Base-by-base conservation (phyloP, 345 rosid genomes). In the Hypericum androsaemum region DNA sequence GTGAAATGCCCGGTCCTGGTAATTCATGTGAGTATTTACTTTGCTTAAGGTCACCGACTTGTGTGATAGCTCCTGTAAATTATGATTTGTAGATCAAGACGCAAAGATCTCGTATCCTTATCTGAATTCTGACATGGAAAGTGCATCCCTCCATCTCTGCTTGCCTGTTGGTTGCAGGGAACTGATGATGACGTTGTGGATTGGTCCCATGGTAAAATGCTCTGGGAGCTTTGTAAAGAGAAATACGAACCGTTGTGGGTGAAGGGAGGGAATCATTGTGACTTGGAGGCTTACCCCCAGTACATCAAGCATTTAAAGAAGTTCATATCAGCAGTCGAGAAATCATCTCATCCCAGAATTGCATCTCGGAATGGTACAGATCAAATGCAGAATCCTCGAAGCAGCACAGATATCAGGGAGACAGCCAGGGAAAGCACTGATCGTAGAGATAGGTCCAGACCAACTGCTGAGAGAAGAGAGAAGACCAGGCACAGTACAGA, bases 231-330 rank as follows among this genome's bases (percentile, higher is more conserved):
- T 3, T 90, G 98, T 67, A 79, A 76, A 65, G 96, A 82, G 66
- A 90, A 87, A 57, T 87, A 87, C 37, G 96, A 87, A 67, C 98
- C 96, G 0, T 71, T 87, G 28, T 90, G 95, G 95, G 70, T 90
- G 56, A 82, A 79, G 76, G 96, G 89, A 66, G 98, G 98, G 51
- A 87, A 84, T 59, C 96, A 87, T 32, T 87, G 96, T 39, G 89
- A 87, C 62, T 67, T 90, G 63, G 96, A 90, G 76, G 72, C 76
- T 49, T 79, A 61, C 52, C 98, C 96, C 0, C 87, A 90, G 44
- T 90, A 87, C 63, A 80, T 87, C 53, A 90, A 68, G 65, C 96
- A 87, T 74, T 78, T 87, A 8, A 80, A 78, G 74, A 90, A 90
- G 71, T 90, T 90, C 77, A 74, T 87, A 51, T 74, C 92, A 0